These are phyloP conservation scores for Sordariomycetes sp. DNA, from an alignment of 2,329 filamentous ascomycete genomes.

Conservation along the genomic window DNA sequence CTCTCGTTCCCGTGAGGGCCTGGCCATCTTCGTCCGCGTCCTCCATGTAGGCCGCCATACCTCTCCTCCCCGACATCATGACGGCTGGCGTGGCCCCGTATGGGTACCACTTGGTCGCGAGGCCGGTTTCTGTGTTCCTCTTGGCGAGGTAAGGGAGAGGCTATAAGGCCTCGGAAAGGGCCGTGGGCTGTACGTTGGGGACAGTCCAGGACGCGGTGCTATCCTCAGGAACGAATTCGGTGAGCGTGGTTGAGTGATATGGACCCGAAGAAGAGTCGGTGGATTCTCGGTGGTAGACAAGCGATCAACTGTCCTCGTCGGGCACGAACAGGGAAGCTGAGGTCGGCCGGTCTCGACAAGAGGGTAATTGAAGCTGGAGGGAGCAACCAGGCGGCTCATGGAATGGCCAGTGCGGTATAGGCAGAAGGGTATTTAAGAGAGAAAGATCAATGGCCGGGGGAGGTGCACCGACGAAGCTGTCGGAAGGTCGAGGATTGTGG, in stretches of 20 bases:
- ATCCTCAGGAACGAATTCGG: not conserved
- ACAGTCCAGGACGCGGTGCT: too few relatives aligned
- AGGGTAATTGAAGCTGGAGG: not conserved
- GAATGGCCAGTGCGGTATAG: not conserved
- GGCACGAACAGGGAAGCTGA: not conserved
- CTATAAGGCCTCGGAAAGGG: not conserved
- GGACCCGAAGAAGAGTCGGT: not conserved
- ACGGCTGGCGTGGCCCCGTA: not conserved
- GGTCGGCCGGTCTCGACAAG: not conserved
- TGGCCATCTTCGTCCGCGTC: conserved; percentile 8
- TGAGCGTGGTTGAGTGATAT: not conserved
- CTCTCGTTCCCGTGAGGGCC: conserved; percentile 6
- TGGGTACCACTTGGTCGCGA: not conserved
- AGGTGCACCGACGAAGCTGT: not conserved
- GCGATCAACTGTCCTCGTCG: not conserved
- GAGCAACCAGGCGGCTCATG: not conserved
- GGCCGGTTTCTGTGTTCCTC: not conserved
- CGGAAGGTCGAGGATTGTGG: not conserved
- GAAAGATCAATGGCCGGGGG: not conserved
- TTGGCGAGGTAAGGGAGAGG: not conserved
- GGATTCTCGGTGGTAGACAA: not conserved
- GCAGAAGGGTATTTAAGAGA: not conserved
- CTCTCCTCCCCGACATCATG: conserved; percentile 6
- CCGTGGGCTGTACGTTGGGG: not conserved
- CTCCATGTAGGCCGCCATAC: conserved; percentile 7